phyloP scores from a whole-genome alignment of 176 grass and related monocot genomes.

The Oryza rufipogon region DNA sequence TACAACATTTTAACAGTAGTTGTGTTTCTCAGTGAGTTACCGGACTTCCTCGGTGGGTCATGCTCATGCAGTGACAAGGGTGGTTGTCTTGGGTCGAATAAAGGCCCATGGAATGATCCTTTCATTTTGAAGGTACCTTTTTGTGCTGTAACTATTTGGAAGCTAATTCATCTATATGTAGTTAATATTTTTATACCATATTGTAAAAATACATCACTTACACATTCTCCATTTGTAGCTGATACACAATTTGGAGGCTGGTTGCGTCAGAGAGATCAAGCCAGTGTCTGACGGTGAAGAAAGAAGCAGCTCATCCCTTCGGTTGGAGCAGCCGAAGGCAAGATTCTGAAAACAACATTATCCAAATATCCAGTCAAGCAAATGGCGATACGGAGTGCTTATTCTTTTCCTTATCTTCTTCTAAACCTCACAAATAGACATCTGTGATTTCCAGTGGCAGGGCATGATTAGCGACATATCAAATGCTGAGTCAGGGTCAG shows the following conservation, averaged over 20 bases:
- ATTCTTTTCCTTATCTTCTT: conserved; percentile 19
- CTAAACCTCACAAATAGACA: background rate
- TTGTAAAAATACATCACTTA: conserved; percentile 22
- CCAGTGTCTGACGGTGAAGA: conserved; percentile 57
- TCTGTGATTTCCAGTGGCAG: conserved; percentile 50
- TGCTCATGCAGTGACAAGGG: conserved; percentile 80
- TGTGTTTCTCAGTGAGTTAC: conserved; percentile 79
- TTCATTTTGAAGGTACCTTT: conserved; percentile 70
- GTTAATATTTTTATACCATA: background rate
- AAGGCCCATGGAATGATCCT: conserved; percentile 96
- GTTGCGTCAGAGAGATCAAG: conserved; percentile 57
- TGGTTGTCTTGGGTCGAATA: conserved; percentile 90
- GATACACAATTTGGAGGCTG: conserved; percentile 67
- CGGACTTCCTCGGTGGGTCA: conserved; percentile 91
- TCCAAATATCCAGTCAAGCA: background rate
- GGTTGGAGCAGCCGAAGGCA: conserved; percentile 61
- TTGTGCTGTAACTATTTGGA: background rate
- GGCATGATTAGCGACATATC: conserved; percentile 60
- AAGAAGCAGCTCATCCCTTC: conserved; percentile 43
- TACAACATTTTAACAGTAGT: conserved; percentile 9
- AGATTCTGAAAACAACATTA: conserved; percentile 28
- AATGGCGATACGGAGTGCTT: background rate
- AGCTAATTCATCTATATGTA: background rate
- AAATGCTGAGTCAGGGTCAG: conserved; percentile 77
- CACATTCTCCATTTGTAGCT: conserved; percentile 45